A percentile compares a stretch with the other conserved stretches of the same genome.
Conservation (phyloP, 305 asterid species). For the Ilex paraguariensis region DNA sequence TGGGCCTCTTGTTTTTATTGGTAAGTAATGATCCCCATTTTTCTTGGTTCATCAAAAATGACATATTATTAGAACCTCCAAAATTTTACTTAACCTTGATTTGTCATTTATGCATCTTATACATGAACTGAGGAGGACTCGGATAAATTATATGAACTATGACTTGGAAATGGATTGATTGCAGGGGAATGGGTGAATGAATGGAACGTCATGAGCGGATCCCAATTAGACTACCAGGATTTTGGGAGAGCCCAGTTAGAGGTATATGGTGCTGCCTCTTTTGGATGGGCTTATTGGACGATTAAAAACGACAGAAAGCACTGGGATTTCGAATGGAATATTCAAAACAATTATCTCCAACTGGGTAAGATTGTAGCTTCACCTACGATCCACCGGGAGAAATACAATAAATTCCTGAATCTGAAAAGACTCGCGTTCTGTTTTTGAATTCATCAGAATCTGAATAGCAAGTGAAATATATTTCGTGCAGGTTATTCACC, state of each 20-base stretch:
- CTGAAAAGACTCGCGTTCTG: no score
- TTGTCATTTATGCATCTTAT: no score
- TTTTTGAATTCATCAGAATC: no score
- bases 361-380: neutral
- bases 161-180: slow-evolving; percentile 24
- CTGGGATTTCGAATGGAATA: slow-evolving; percentile 89
- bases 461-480: no score
- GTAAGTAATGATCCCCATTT: slow-evolving; percentile 21
- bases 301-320: slow-evolving; percentile 55
- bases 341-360: slow-evolving; percentile 53
- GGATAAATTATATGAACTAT: neutral
- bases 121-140: neutral
- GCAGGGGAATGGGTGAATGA: slow-evolving; percentile 8
- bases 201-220: no score
- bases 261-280: slow-evolving; percentile 63
- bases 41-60: neutral
- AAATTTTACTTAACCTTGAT: neutral
- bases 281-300: slow-evolving; percentile 83
- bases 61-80: no score
- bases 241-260: slow-evolving; percentile 70
- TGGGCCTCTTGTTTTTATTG: slow-evolving; percentile 70
- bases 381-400: neutral
- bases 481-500: no score
- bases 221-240: slow-evolving; percentile 54
- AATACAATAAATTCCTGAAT: no score